Evolutionary conservation across 352 stramenopile genomes (phyloP).

Genomic region (Pythium utonaiense): DNA sequence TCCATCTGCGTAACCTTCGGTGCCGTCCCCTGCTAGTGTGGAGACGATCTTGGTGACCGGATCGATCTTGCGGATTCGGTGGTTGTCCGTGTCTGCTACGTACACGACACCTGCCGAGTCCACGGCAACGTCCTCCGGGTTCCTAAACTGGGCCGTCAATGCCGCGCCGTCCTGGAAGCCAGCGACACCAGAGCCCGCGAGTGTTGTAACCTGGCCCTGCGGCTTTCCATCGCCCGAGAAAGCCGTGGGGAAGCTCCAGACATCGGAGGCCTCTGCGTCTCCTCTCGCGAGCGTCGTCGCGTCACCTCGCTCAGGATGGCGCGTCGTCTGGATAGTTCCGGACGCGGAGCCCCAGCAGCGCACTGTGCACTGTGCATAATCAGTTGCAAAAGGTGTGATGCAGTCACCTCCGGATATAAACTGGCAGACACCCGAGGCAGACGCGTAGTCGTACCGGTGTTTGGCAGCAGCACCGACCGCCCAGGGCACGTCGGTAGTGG

Average conservation of each 20-base stretch:
- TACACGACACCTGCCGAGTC: slow-evolving; percentile 92
- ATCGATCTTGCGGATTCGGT: slow-evolving; percentile 87
- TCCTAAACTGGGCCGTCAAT: slow-evolving; percentile 78
- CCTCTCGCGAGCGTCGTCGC: slow-evolving; percentile 17
- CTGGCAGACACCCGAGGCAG: slow-evolving; percentile 80
- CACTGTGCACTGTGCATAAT: slow-evolving; percentile 88
- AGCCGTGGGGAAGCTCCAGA: slow-evolving; percentile 52
- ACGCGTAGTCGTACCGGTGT: slow-evolving; percentile 89
- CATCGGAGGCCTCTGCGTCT: slow-evolving; percentile 52
- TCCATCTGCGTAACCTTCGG: slow-evolving; percentile 46
- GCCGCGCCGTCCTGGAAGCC: slow-evolving; percentile 79
- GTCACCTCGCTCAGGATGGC: slow-evolving; percentile 37
- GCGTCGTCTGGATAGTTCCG: slow-evolving; percentile 27
- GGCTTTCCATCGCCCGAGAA: slow-evolving; percentile 53
- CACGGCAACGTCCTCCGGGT: slow-evolving; percentile 89
- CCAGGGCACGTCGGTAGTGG: slow-evolving; percentile 91
- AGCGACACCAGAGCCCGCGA: slow-evolving; percentile 77
- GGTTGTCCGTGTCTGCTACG: slow-evolving; percentile 94
- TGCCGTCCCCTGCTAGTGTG: slow-evolving; percentile 55
- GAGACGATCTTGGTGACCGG: slow-evolving; percentile 35
- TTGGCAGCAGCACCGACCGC: slow-evolving; percentile 84
- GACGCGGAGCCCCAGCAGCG: slow-evolving; percentile 89
- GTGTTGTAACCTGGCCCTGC: slow-evolving; percentile 88
- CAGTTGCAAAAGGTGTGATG: slow-evolving; percentile 59
- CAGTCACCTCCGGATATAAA: slow-evolving; percentile 87